phyloP scores from a whole-genome alignment of 2,329 filamentous ascomycete species.

The Ceratocystiopsis brevicomis region DNA sequence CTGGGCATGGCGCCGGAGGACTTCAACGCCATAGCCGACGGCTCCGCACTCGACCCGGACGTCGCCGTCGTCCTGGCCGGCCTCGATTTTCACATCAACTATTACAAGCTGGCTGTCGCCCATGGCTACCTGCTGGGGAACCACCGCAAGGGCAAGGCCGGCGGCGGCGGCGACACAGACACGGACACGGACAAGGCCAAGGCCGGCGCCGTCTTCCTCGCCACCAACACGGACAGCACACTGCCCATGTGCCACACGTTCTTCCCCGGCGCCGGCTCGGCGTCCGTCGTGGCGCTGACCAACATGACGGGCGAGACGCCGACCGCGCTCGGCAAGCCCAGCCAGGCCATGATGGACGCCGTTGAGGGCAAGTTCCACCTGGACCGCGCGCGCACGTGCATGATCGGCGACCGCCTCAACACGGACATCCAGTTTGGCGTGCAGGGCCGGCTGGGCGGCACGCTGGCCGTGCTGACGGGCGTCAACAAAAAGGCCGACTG shows the following conservation, averaged over 20 bases:
- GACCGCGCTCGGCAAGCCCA: constrained; percentile 75
- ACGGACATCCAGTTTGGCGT: constrained; percentile 94
- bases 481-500: constrained; percentile 75
- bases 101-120: constrained; percentile 71
- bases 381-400: constrained; percentile 68
- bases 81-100: constrained; percentile 88
- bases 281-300: constrained; percentile 50
- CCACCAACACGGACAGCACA: constrained; percentile 84
- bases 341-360: constrained; percentile 98
- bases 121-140: constrained; percentile 72
- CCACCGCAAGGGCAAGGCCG: constrained; percentile 33
- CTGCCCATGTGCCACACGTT: constrained; percentile 64
- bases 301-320: constrained; percentile 55
- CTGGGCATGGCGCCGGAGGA: constrained; percentile 59
- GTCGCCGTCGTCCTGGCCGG: constrained; percentile 81
- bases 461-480: constrained; percentile 76
- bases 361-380: constrained; percentile 92
- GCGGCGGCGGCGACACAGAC: constrained; percentile 77
- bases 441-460: constrained; percentile 77
- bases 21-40: constrained; percentile 58
- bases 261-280: constrained; percentile 81
- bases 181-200: constrained; percentile 22
- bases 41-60: constrained; percentile 61
- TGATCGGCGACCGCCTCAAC: constrained; percentile 86
- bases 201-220: constrained; percentile 53